Evolutionary conservation across 352 stramenopile genomes (phyloP), one percentile per base, ranked within the genome.

Genomic region (Aphanomyces stellatus): DNA sequence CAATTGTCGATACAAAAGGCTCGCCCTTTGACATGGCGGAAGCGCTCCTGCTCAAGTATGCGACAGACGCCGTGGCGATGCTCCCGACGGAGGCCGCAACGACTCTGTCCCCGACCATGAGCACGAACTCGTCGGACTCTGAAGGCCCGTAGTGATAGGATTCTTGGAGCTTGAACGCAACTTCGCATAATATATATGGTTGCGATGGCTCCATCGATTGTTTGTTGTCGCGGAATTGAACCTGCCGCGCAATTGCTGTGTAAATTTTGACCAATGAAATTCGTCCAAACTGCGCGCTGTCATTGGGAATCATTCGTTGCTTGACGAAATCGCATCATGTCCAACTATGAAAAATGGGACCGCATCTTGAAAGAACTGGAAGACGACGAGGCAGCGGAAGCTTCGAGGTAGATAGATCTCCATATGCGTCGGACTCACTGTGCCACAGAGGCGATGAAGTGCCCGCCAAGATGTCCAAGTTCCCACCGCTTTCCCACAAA

Each of bases 321-420:
- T n/a, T n/a, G 37, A 46, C 37, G 2, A 46, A 8, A 53, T 30
- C 10, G 11, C 8, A 53, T 13, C 55, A 65, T 67, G 60, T 46
- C 60, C 17, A 67, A 67, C 49, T 67, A 67, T 40, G 60, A 19
- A 19, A 67, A 67, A 30, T 67, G 60, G 60, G 33, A 67, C 22
- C 15, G 34, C 2, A 67, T 67, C 43, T 30, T 67, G 11, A 48
- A 31, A 31, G 60, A 67, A 19, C 24, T 67, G 11, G 60, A 56
- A 4, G 60, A 67, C 7, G 60, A 67, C 13, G 60, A 67, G 22
- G 28, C 28, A 15, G 40, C 11, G 25, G 41, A 30, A 7, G 55
- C 10, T 11, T 19, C 43, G n/a, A 48, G 25, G 60, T 67, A 67
- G 8, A 31, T n/a, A 10, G 17, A 65, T 55, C 17, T 40, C 22